Conservation (phyloP, 2,329 filamentous ascomycete species). For the Teratosphaeriaceae sp. region DNA sequence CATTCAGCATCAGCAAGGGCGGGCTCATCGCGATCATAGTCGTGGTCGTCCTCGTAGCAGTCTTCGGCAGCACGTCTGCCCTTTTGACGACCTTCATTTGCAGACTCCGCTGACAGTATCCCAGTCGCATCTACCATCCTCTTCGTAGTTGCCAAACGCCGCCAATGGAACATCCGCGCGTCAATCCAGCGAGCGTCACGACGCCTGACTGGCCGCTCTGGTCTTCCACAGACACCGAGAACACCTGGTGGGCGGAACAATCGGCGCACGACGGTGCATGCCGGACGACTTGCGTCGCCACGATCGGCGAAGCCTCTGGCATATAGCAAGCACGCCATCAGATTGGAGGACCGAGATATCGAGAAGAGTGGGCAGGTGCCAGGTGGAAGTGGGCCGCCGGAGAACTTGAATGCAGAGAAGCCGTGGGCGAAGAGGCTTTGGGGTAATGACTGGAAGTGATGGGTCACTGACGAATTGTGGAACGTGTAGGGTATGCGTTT, state of each 20-base stretch:
- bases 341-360: constrained; percentile 25
- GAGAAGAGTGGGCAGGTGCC: not conserved
- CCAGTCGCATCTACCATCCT: constrained; percentile 59
- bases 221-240: constrained; percentile 14
- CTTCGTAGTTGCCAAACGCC: constrained; percentile 76
- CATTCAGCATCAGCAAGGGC: constrained; percentile 59
- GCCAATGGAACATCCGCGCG: constrained; percentile 72
- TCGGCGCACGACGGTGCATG: constrained; percentile 7
- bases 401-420: constrained; percentile 1
- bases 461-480: no score
- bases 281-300: not conserved
- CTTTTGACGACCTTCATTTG: not conserved
- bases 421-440: constrained; percentile 16
- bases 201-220: constrained; percentile 38
- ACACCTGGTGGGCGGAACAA: constrained; percentile 4
- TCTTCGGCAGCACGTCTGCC: constrained; percentile 59
- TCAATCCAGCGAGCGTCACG: constrained; percentile 59
- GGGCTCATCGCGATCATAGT: constrained; percentile 69
- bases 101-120: constrained; percentile 14
- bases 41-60: constrained; percentile 56
- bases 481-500: no score
- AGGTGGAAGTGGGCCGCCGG: not conserved
- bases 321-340: constrained; percentile 21
- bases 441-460: constrained; percentile 24
- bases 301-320: constrained; percentile 4